Evolutionary conservation across 805 yeast genomes (phyloP), one percentile per base, ranked within the genome.

Genomic region (Candida corydali): DNA sequence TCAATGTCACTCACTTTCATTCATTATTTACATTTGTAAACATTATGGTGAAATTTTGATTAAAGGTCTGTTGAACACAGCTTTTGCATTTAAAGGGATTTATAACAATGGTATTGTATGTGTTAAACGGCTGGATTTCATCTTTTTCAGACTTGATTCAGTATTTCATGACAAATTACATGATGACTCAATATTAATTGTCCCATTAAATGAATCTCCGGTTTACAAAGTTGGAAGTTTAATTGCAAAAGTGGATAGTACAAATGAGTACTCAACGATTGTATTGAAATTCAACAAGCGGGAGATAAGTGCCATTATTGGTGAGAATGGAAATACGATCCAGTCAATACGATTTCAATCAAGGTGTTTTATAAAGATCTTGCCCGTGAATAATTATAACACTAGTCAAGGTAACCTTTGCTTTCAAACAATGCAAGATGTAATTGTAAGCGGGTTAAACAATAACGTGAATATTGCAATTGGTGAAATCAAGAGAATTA

Each of bases 221-320:
- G 3, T 32, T 5, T 15, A 3, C n/a, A 28, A 32, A 8, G 23
- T 20, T 20, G 23, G 9, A 20, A 7, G 8, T 7, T 7, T 7
- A 7, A 7, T 9, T 7, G 23, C 7, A 7, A 7, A 9, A 7
- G 7, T 9, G 7, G 9, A 20, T 20, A 7, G 7, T 7, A 7
- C 23, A 7, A 7, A 20, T 7, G 23, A 20, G 23, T 20, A 20
- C 9, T 7, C 9, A 20, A 20, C 23, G 9, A 20, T 20, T 9
- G 9, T 9, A 7, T 20, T 20, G 7, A 14, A 24, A n/a, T 30
- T 48, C 17, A 39, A 34, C 5, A 46, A 47, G 31, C 43, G 39
- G 20, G 52, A 55, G 37, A 59, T 58, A 1, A 47, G 53, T 16
- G 45, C 42, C 15, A 35, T 59, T 2, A 48, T 59, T 18, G 65